phyloP scores from a whole-genome alignment of 192 early-diverging fungal genomes.

The Chytriomyces confervae region DNA sequence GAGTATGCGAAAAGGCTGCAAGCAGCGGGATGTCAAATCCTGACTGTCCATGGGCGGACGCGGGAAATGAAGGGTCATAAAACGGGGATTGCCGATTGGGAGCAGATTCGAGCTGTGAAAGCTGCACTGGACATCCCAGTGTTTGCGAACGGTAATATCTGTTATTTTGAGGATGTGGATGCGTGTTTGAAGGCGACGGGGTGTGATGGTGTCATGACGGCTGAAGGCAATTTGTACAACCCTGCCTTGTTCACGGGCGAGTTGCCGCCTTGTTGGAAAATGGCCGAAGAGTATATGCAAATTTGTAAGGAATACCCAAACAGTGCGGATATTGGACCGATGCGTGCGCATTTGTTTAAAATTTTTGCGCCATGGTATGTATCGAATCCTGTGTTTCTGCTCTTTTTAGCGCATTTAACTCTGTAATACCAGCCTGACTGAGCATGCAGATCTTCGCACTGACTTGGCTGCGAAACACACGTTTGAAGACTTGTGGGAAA shows the following conservation, averaged over 20 bases:
- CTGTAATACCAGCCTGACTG: slow-evolving; percentile 53
- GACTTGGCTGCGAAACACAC: slow-evolving; percentile 65
- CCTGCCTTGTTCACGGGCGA: slow-evolving; percentile 82
- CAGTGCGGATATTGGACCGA: slow-evolving; percentile 64
- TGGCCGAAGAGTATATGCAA: slow-evolving; percentile 87
- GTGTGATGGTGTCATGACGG: slow-evolving; percentile 94
- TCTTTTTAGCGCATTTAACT: background rate
- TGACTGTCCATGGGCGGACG: slow-evolving; percentile 93
- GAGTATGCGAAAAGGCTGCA: slow-evolving; percentile 97
- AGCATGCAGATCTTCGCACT: slow-evolving; percentile 82
- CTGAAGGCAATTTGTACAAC: slow-evolving; percentile 72
- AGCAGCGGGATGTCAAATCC: slow-evolving; percentile 85
- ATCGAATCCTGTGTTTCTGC: slow-evolving; percentile 15
- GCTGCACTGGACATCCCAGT: slow-evolving; percentile 85
- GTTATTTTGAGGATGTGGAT: slow-evolving; percentile 89
- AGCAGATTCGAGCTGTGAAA: slow-evolving; percentile 84
- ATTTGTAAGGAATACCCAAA: slow-evolving; percentile 73
- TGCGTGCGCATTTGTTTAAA: slow-evolving; percentile 93
- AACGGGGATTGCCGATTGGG: slow-evolving; percentile 97
- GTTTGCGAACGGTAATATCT: slow-evolving; percentile 96
- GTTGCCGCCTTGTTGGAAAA: slow-evolving; percentile 71
- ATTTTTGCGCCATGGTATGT: slow-evolving; percentile 67
- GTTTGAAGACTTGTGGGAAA: slow-evolving; percentile 64
- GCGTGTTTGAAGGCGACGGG: slow-evolving; percentile 82
- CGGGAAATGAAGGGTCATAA: slow-evolving; percentile 97